Evolutionary conservation across 164 flowering plant genomes (phyloP), one percentile per base, ranked within the genome.

Genomic region (Magnolia sinica): DNA sequence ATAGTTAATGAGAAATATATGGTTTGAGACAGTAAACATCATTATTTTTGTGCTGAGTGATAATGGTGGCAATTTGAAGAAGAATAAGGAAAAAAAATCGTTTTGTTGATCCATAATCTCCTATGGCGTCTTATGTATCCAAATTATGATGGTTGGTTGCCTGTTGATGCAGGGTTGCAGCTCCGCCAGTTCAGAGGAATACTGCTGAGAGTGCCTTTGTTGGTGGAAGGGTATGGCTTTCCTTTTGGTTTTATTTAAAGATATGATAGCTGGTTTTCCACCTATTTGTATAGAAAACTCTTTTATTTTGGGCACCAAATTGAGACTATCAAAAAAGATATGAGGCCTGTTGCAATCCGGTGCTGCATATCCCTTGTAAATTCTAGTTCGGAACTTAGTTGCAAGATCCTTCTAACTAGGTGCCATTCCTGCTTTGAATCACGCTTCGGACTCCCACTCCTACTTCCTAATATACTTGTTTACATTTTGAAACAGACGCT

Each of bases 161-260:
- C 76, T 78, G 79, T 50, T 87, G 68, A 63, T 89, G 89, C 91
- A 92, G 97, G 85, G 69, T 77, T 80, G 82, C 77, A 58, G 86
- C 75, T 68, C 77, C 45, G 7, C 7, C 77, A 4, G 70, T 74
- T 45, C 87, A 79, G 76, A 86, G 83, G 82, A 82, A 72, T 71
- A 68, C 79, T 68, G 77, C 79, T 22, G 85, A 85, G 78, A 85
- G 87, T 71, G 80, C 83, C 23, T 84, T 81, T 74, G 65, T 52
- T 68, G 82, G 77, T 69, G 81, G 76, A 24, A 88, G 87, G 94
- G 96, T 90, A 84, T 64, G 50, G 59, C 50, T 50, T 7, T n/a
- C 6, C 11, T 16, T 52, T 67, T 70, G 24, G 50, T 45, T 55
- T 59, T 18, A 65, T n/a, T 65, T 37, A 37, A 37, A 37, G 45